Evolutionary conservation across 441 rosid species (phyloP).

Genomic region (Raphanus hybrid): DNA sequence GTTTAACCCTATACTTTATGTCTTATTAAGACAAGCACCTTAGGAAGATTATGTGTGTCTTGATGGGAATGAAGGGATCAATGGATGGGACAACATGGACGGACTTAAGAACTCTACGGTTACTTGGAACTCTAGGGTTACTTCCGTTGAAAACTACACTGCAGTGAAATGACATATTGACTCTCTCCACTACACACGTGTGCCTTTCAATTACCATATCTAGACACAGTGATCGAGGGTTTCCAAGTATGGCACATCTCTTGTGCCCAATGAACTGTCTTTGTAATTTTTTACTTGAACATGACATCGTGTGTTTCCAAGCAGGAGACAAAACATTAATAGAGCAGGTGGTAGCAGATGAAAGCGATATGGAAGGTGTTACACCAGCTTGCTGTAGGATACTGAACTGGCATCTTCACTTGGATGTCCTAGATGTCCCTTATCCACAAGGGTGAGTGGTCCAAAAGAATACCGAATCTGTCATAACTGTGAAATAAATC

Average conservation of each 20-base stretch:
- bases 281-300: constrained; percentile 12
- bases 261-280: background rate
- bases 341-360: constrained; percentile 89
- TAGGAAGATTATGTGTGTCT: too few species aligned
- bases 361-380: constrained; percentile 86
- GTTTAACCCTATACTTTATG: too few species aligned
- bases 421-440: constrained; percentile 54
- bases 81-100: constrained; percentile 82
- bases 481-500: constrained; percentile 45
- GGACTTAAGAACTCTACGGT: constrained; percentile 72
- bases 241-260: constrained; percentile 64
- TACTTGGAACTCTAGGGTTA: constrained; percentile 90
- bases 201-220: too few species aligned
- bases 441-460: constrained; percentile 83
- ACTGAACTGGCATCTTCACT: constrained; percentile 54
- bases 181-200: constrained; percentile 1
- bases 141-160: constrained; percentile 52
- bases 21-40: too few species aligned
- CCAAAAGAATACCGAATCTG: constrained; percentile 65
- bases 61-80: constrained; percentile 61
- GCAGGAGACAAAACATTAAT: constrained; percentile 85
- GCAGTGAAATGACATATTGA: constrained; percentile 11
- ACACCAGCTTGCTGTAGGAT: constrained; percentile 58
- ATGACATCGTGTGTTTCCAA: constrained; percentile 16
- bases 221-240: constrained; percentile 66